Percentiles rank a stretch among this genome's conserved stretches.
These are phyloP conservation scores for Ogataea paraovalis DNA, from an alignment of 805 yeast genomes.

Conservation along the genomic window DNA sequence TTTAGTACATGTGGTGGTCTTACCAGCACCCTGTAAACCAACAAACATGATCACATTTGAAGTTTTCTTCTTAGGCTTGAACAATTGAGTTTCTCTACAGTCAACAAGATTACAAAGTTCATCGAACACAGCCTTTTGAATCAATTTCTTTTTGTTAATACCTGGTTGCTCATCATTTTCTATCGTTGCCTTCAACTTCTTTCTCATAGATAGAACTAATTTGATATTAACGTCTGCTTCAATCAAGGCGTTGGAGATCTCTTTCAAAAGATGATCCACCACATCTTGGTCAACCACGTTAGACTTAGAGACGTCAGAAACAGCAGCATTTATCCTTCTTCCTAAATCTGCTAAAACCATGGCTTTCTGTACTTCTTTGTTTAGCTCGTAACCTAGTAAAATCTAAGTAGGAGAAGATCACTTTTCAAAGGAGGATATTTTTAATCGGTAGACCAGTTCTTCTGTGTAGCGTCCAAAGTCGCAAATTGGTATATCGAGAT, in stretches of 20 bases:
- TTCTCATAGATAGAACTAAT: slow-evolving; percentile 73
- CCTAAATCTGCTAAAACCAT: slow-evolving; percentile 85
- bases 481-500: no score
- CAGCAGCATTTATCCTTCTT: slow-evolving; percentile 69
- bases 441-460: no score
- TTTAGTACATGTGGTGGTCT: slow-evolving; percentile 96
- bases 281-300: slow-evolving; percentile 53
- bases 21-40: slow-evolving; percentile 98
- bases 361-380: background rate
- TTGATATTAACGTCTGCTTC: slow-evolving; percentile 93
- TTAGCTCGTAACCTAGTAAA: no score
- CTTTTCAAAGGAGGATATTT: background rate
- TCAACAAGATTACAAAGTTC: slow-evolving; percentile 87
- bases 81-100: slow-evolving; percentile 42
- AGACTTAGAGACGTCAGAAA: slow-evolving; percentile 56
- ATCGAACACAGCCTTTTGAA: slow-evolving; percentile 91
- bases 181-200: slow-evolving; percentile 59
- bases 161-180: slow-evolving; percentile 50
- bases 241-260: slow-evolving; percentile 81
- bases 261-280: slow-evolving; percentile 73
- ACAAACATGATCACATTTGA: slow-evolving; percentile 91
- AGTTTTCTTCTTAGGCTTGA: slow-evolving; percentile 82
- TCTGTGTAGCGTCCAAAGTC: no score
- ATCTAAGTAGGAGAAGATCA: no score
- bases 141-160: slow-evolving; percentile 68